Evolutionary conservation across 2,329 filamentous ascomycete genomes (phyloP), one percentile per base, ranked within the genome.

Genomic region (Tolypocladium tropicale): DNA sequence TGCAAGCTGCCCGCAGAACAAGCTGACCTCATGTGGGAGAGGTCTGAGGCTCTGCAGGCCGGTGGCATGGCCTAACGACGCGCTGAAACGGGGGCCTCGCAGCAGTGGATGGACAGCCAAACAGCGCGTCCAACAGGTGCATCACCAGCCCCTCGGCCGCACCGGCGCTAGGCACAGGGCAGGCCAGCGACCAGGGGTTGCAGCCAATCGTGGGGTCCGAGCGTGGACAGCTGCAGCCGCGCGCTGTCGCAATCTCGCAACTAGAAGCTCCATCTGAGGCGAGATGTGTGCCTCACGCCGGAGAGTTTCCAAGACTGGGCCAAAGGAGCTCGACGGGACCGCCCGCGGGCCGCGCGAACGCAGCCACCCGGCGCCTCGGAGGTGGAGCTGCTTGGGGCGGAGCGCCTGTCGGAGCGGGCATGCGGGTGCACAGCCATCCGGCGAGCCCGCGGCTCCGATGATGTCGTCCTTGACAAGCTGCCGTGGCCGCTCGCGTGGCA

Each of bases 111-210:
- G 10, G 25, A 18, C 28, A 49, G 25, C 46, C 7, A 10, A 25
- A 18, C 28, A 49, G 25, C 46, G 43, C 43, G 23, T 48, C 25
- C 18, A 21, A 9, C 23, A 18, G 23, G 4, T 28, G 43, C 43
- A 48, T 48, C 43, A 4, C 43, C 25, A 53, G 52, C 52, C 55
- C 37, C 55, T 39, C 55, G 55, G 55, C 30, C 23, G 50, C 39
- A 32, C 55, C 55, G 55, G 55, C 55, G 50, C 55, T 56, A 56
- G 18, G 21, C 14, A 21, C 10, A 12, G 49, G 49, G 9, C 53
- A 21, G 36, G 23, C 21, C 18, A 41, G 18, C 21, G 28, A 33
- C 39, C 43, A 28, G 52, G 52, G 21, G 36, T 25, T 10, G 18
- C 46, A 50, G 28, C 46, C 46, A 50, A 50, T 32, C 28, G 46